Percentiles rank a stretch among this genome's conserved stretches.
These are phyloP conservation scores for Cadophora malorum DNA, from an alignment of 2,329 filamentous ascomycete species.

Conservation along the genomic window DNA sequence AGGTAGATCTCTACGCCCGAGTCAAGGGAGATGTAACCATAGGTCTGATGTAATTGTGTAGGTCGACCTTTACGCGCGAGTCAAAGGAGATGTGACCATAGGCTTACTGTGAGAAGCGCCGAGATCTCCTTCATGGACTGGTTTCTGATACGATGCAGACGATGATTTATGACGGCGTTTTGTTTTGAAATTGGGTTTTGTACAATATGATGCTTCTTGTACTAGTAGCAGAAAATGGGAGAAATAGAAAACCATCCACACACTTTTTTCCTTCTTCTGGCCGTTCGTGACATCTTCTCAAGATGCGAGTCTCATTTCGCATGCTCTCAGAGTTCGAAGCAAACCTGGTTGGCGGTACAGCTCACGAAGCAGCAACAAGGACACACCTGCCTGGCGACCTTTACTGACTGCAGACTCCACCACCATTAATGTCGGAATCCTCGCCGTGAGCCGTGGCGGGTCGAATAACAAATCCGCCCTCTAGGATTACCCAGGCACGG, in stretches of 20 bases:
- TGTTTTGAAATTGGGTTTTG: slow-evolving; percentile 16
- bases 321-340: background rate
- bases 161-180: slow-evolving; percentile 17
- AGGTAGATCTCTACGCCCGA: slow-evolving; percentile 50
- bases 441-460: background rate
- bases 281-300: background rate
- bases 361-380: background rate
- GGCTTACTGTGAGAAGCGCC: slow-evolving; percentile 46
- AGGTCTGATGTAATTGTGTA: slow-evolving; percentile 44
- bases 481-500: background rate
- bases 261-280: background rate
- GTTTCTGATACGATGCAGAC: slow-evolving; percentile 24
- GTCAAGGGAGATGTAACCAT: slow-evolving; percentile 48
- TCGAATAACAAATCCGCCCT: background rate
- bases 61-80: slow-evolving; percentile 45
- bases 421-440: background rate
- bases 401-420: background rate
- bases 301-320: background rate
- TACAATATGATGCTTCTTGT: slow-evolving; percentile 18
- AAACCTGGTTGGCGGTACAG: background rate
- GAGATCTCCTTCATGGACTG: background rate
- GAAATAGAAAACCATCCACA: background rate
- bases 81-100: slow-evolving; percentile 48
- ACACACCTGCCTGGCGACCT: background rate
- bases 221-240: background rate